Base-by-base conservation (phyloP, 768 basidiomycete genomes). In the Clitopilus hobsonii region DNA sequence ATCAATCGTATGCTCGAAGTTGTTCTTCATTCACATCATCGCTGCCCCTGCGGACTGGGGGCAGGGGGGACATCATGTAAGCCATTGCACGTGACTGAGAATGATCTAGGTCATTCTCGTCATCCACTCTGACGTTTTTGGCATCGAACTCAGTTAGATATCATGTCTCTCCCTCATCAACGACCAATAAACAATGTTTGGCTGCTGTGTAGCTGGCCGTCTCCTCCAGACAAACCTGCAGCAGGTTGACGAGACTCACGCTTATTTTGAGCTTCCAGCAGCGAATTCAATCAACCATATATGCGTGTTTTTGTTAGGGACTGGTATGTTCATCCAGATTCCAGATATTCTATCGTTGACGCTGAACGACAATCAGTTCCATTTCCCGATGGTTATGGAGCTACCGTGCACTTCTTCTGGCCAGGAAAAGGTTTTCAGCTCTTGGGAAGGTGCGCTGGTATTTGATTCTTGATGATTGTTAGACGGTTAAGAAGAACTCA, bases 381-480 rank as follows among this genome's bases (percentile, higher is more conserved):
- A 1, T 93, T 94, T 61, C 91, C 91, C 4, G 85, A 88, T 22
- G 89, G 91, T 29, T 92, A 85, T 64, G 91, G 86, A 16, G 89
- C 88, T 11, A 84, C 90, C 0, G 91, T 94, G 7, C 90, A 94
- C 64, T 87, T 94, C 65, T 83, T 83, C 66, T 90, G 86, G 89
- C 91, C 91, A 0, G 90, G 88, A 10, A 90, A 83, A 67, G 92
- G 91, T 2, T 93, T 91, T 59, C 91, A 91, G 66, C 67, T 94
- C 24, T 73, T 95, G 7, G 92, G 92, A 64, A 89, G 90, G 92
- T 90, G 61, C 63, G 89, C 72, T 30, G 7, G 5, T 2, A 25
- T 24, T n/a, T 38, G 26, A 18, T 54, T 22, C 0, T n/a, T 16
- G 28, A 30, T 1, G 20, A n/a, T n/a, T n/a, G n/a, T n/a, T n/a